Conservation (phyloP, 768 basidiomycete species). For the Lactarius hengduanensis region DNA sequence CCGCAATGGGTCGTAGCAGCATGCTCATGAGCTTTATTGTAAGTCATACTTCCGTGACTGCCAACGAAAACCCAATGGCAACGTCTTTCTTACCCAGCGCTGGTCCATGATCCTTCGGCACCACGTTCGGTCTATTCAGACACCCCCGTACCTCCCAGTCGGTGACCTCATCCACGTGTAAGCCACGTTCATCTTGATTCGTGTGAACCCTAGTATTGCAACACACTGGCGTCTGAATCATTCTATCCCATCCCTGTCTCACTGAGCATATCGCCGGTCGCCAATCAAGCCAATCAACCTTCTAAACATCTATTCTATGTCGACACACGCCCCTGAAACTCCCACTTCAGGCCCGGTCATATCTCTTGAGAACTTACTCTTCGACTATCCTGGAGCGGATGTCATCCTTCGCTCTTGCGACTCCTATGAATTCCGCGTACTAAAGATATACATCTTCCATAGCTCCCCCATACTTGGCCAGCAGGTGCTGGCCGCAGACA, state of each 20-base stretch:
- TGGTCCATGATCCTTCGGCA: too few species aligned
- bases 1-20: too few species aligned
- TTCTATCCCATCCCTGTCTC: background rate
- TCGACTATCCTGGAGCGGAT: conserved; percentile 45
- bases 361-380: conserved; percentile 28
- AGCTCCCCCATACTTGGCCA: conserved; percentile 42
- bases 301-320: background rate
- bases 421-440: conserved; percentile 44
- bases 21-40: too few species aligned
- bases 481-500: conserved; percentile 25
- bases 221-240: background rate
- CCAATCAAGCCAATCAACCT: background rate
- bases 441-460: conserved; percentile 43
- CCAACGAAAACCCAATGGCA: too few species aligned
- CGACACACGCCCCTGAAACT: background rate
- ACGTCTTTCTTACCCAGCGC: too few species aligned
- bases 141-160: background rate
- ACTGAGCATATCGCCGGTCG: background rate
- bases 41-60: too few species aligned
- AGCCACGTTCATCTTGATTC: background rate
- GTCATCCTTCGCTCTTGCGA: conserved; percentile 45
- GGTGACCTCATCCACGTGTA: background rate
- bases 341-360: background rate
- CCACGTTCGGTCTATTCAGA: too few species aligned
- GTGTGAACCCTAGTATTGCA: background rate